These are phyloP conservation scores for Penicillium robsamsonii DNA, from an alignment of 495 filamentous ascomycete genomes.

Conservation along the genomic window DNA sequence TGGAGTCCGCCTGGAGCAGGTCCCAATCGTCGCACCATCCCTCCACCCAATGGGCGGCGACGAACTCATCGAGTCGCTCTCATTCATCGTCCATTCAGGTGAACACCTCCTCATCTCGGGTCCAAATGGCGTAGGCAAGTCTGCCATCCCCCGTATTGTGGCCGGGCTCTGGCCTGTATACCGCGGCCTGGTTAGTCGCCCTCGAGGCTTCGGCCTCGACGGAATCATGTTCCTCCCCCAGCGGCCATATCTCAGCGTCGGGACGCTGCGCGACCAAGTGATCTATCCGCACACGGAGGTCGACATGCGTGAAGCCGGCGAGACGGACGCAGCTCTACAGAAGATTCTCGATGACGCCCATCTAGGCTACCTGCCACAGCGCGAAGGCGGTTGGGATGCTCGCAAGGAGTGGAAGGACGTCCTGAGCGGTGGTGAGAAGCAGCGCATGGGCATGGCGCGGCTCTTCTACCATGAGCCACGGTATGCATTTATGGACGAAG, in stretches of 20 bases:
- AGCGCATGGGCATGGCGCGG: conserved; percentile 85
- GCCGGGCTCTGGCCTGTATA: conserved; percentile 97
- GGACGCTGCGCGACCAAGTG: conserved; percentile 95
- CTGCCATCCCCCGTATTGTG: conserved; percentile 81
- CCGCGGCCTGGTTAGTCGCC: conserved; percentile 82
- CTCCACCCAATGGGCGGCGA: conserved; percentile 81
- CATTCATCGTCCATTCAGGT: conserved; percentile 81
- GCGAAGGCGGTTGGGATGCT: conserved; percentile 96
- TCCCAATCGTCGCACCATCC: conserved; percentile 85
- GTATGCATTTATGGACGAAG: conserved; percentile 93
- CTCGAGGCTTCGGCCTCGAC: conserved; percentile 74
- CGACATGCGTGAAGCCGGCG: conserved; percentile 83
- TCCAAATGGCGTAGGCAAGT: conserved; percentile 93
- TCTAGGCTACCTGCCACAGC: conserved; percentile 82
- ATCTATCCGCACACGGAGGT: conserved; percentile 95
- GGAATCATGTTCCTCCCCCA: conserved; percentile 99
- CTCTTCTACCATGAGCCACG: conserved; percentile 92
- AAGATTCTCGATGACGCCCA: conserved; percentile 75
- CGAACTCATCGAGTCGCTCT: conserved; percentile 82
- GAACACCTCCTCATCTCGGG: conserved; percentile 95
- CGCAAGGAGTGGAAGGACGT: conserved; percentile 99
- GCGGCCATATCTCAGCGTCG: conserved; percentile 86
- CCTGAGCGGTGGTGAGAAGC: conserved; percentile 95
- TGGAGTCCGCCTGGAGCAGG: conserved; percentile 88
- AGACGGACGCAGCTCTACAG: conserved; percentile 70